Evolutionary conservation across 768 basidiomycete genomes (phyloP), one percentile per base, ranked within the genome.

Genomic region (Phaffia tasmanica): DNA sequence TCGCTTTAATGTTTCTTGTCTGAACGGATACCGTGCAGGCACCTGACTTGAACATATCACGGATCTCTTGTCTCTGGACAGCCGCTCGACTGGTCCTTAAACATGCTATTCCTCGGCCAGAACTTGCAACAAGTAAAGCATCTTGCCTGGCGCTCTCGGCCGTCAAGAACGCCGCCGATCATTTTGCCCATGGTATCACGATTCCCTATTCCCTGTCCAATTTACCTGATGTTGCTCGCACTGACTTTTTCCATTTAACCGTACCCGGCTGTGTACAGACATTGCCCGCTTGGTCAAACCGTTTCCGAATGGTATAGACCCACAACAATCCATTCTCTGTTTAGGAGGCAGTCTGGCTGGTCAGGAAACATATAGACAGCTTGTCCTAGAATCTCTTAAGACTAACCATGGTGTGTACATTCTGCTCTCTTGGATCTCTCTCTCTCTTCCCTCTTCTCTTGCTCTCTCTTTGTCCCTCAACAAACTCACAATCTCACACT

Each of bases 321-420:
- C 65, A 2, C 9, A 25, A 11, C 32, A 29, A 15, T 61, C 65
- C 42, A 67, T 67, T 54, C 65, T 67, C 19, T 51, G 35, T 2
- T 47, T 61, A 8, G 65, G 65, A 8, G 65, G 65, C 2, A 61
- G 59, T 4, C 65, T 67, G n/a, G 53, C 62, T 42, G 65, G 50
- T 11, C 65, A 67, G 23, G 42, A 50, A 1, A 21, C 48, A 1
- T 67, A 67, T n/a, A 59, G 35, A 14, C 35, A n/a, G 7, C 35
- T 67, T n/a, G 35, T 67, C 3, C 42, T 67, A 4, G 18, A 61
- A 2, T 51, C 30, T 7, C 60, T 67, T 27, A 32, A 49, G 46
- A n/a, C 18, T n/a, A 53, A 67, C 21, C 62, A 61, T 47, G 59
- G 59, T 11, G 42, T 42, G 35, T n/a, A n/a, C n/a, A n/a, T 4